Conservation (phyloP, 1,284 basidiomycete species). For the Fistulinella cinereoalba region DNA sequence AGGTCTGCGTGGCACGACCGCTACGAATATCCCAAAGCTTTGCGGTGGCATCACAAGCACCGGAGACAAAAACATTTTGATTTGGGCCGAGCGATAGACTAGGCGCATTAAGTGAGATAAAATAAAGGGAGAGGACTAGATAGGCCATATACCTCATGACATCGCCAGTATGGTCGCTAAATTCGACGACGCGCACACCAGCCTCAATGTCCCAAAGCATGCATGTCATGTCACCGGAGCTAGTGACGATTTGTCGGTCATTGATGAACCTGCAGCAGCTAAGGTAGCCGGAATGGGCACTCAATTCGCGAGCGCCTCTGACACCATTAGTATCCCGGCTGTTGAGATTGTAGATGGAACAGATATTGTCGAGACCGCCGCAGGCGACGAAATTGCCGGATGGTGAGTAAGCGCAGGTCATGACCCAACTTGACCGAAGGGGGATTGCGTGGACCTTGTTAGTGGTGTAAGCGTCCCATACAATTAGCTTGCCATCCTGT, state of each 20-base stretch:
- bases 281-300: slow-evolving; percentile 96
- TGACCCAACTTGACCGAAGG: slow-evolving; percentile 96
- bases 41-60: slow-evolving; percentile 96
- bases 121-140: slow-evolving; percentile 7
- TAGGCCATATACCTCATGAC: slow-evolving; percentile 87
- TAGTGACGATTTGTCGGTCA: slow-evolving; percentile 96
- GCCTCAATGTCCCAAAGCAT: slow-evolving; percentile 99
- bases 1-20: slow-evolving; percentile 96
- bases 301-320: slow-evolving; percentile 84
- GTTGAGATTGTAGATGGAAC: slow-evolving; percentile 94
- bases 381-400: slow-evolving; percentile 97
- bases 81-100: slow-evolving; percentile 93
- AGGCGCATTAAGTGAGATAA: slow-evolving; percentile 14
- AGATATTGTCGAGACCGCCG: slow-evolving; percentile 98
- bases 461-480: slow-evolving; percentile 99
- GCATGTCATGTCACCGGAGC: slow-evolving; percentile 98
- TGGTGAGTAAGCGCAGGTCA: slow-evolving; percentile 99
- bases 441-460: slow-evolving; percentile 99
- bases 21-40: slow-evolving; percentile 99
- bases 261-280: slow-evolving; percentile 98
- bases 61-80: slow-evolving; percentile 96
- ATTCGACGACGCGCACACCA: slow-evolving; percentile 92
- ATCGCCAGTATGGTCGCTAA: slow-evolving; percentile 98
- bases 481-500: slow-evolving; percentile 98
- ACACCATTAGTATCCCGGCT: slow-evolving; percentile 68